Base-by-base conservation (phyloP, 2,329 filamentous ascomycete genomes). In the Zarea fungicola region DNA sequence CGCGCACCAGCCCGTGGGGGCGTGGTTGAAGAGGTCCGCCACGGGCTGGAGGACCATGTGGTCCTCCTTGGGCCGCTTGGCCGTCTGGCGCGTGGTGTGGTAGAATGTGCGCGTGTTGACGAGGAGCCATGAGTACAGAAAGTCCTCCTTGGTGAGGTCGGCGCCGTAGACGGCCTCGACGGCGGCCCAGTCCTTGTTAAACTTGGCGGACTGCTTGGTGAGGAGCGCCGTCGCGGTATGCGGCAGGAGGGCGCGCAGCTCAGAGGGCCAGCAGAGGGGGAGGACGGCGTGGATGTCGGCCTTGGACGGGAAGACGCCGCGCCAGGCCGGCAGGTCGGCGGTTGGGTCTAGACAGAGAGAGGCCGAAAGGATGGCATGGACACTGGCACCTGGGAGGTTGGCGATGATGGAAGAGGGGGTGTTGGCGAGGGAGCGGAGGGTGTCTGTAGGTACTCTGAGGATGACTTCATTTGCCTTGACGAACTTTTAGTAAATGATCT, bases 341-440 rank as follows among this genome's bases (percentile, higher is more conserved):
- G 70, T 62, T 1, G 65, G 63, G 49, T 82, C 73, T 25, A 84
- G 70, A 23, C 78, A 76, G 8, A 91, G 70, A 51, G 82, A 80
- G 2, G 83, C 76, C n/a, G 89, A 85, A 7, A 93, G 73, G 32
- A 89, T 76, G 23, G 83, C 84, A 58, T 95, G 89, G 19, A 86
- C 76, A 36, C 77, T 75, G 50, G 74, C 72, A 16, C 72, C 69
- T 0, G 76, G 73, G 10, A 85, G 74, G 23, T 68, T 69, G 11
- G 67, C 62, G 45, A 71, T 65, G 47, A 89, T 75, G 2, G 67
- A 52, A 25, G 71, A 67, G 7, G 80, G 77, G 10, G 85, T 74
- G 2, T 76, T 77, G 31, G 81, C 74, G n/a, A 81, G 68, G 25
- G 82, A 85, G 43, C 89, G 71, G 44, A 93, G 79, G 23, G 79